A percentile compares a stretch with the other conserved stretches of the same genome.
Conservation (phyloP, 495 filamentous ascomycete genomes). For the Penicillium argentinense region DNA sequence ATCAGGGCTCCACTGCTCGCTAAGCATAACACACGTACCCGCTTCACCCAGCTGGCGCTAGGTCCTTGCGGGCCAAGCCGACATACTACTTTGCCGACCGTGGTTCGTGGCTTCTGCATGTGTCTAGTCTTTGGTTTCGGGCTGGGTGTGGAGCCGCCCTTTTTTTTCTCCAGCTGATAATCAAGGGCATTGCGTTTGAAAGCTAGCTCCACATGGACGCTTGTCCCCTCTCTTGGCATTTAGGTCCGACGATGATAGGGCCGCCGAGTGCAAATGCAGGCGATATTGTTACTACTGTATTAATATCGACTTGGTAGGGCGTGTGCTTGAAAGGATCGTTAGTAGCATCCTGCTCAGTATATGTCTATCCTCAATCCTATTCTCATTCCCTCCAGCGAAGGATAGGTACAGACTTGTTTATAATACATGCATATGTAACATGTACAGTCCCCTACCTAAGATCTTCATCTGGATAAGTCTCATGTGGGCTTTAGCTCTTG, state of each 20-base stretch:
- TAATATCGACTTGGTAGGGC: too few relatives aligned
- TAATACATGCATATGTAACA: too few relatives aligned
- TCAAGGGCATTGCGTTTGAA: slow-evolving; percentile 2
- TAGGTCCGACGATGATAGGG: slow-evolving; percentile 4
- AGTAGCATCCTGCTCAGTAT: too few relatives aligned
- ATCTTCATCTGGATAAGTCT: too few relatives aligned
- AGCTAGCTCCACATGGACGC: slow-evolving; percentile 10
- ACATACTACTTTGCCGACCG: slow-evolving; percentile 23
- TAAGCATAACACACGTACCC: slow-evolving; percentile 21
- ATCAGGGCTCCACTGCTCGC: slow-evolving; percentile 25
- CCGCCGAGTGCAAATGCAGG: slow-evolving; percentile 6
- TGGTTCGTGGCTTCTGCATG: slow-evolving; percentile 19
- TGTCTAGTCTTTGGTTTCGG: slow-evolving; percentile 5
- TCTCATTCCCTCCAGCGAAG: too few relatives aligned
- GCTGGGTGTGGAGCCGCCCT: not conserved
- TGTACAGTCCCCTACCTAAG: too few relatives aligned
- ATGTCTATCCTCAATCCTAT: too few relatives aligned
- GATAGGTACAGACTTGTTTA: too few relatives aligned
- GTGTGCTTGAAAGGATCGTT: too few relatives aligned
- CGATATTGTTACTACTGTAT: not conserved
- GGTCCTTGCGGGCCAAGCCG: slow-evolving; percentile 31
- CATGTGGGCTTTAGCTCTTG: too few relatives aligned
- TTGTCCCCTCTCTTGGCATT: slow-evolving; percentile 2
- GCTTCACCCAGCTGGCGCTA: slow-evolving; percentile 4
- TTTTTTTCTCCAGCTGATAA: not conserved